Evolutionary conservation across 768 basidiomycete genomes (phyloP).

Genomic region (Nidula microcarpa): DNA sequence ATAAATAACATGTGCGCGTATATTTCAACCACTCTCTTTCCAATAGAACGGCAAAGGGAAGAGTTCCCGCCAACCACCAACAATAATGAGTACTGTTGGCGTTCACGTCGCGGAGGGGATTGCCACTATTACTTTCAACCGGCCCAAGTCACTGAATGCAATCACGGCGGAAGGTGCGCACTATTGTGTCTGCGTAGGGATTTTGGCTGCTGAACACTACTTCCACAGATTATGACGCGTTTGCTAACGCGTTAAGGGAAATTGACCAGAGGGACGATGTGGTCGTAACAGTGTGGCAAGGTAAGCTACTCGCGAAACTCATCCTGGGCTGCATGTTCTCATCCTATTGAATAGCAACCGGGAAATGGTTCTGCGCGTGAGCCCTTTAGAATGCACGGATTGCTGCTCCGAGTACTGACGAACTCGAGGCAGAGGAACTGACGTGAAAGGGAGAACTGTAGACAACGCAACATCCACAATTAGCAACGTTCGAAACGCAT

Average conservation of each 20-base stretch:
- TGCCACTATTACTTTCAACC: constrained; percentile 66
- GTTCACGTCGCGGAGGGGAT: constrained; percentile 53
- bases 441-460: constrained; percentile 36
- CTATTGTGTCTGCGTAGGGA: not conserved
- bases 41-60: too few species aligned
- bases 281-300: constrained; percentile 66
- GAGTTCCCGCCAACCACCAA: not conserved
- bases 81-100: constrained; percentile 43
- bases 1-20: too few species aligned
- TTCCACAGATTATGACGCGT: constrained; percentile 55
- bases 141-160: constrained; percentile 58
- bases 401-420: not conserved
- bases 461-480: constrained; percentile 6
- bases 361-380: constrained; percentile 74
- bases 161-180: constrained; percentile 46
- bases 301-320: constrained; percentile 20
- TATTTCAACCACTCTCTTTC: too few species aligned
- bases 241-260: constrained; percentile 54
- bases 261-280: constrained; percentile 62
- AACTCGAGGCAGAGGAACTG: constrained; percentile 45
- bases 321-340: not conserved
- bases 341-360: constrained; percentile 40
- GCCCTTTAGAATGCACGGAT: constrained; percentile 14
- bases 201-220: not conserved
- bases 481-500: constrained; percentile 38